Evolutionary conservation across 176 grass and related monocot species (phyloP).

Genomic region (Musa itinerans): DNA sequence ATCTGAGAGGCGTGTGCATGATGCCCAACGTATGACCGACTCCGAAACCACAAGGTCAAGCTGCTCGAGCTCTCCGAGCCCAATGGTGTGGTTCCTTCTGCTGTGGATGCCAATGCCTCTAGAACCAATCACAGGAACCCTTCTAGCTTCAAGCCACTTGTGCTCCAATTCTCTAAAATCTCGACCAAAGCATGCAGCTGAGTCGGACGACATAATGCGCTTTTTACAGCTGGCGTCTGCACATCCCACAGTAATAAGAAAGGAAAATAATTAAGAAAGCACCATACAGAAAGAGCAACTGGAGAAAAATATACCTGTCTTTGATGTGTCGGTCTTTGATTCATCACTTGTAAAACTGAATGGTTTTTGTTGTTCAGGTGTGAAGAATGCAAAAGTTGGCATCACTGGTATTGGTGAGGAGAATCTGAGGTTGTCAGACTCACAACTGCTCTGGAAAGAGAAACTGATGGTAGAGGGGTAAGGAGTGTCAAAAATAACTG

Average conservation of each 20-base stretch:
- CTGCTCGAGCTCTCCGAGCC: slow-evolving; percentile 42
- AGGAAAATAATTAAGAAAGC: neutral
- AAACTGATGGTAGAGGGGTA: slow-evolving; percentile 27
- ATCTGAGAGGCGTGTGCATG: slow-evolving; percentile 67
- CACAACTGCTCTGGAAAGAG: slow-evolving; percentile 35
- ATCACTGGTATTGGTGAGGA: slow-evolving; percentile 28
- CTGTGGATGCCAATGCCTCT: slow-evolving; percentile 20
- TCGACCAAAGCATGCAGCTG: neutral
- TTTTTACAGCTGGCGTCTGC: slow-evolving; percentile 3
- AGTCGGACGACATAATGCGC: slow-evolving; percentile 3
- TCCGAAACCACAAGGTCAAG: slow-evolving; percentile 57
- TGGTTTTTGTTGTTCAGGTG: slow-evolving; percentile 21
- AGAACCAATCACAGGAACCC: neutral
- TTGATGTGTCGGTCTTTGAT: neutral
- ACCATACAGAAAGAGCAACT: neutral
- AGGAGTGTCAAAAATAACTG: slow-evolving; percentile 20
- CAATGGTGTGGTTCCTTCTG: slow-evolving; percentile 77
- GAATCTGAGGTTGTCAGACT: slow-evolving; percentile 9
- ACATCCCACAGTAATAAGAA: neutral
- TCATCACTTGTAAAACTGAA: slow-evolving; percentile 6
- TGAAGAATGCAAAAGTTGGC: slow-evolving; percentile 73
- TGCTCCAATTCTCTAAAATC: slow-evolving; percentile 12
- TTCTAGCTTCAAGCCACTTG: slow-evolving; percentile 4
- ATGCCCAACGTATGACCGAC: slow-evolving; percentile 88
- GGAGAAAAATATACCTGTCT: slow-evolving; percentile 2